Conservation (phyloP, 352 stramenopile genomes). For the Phytophthora sp. region DNA sequence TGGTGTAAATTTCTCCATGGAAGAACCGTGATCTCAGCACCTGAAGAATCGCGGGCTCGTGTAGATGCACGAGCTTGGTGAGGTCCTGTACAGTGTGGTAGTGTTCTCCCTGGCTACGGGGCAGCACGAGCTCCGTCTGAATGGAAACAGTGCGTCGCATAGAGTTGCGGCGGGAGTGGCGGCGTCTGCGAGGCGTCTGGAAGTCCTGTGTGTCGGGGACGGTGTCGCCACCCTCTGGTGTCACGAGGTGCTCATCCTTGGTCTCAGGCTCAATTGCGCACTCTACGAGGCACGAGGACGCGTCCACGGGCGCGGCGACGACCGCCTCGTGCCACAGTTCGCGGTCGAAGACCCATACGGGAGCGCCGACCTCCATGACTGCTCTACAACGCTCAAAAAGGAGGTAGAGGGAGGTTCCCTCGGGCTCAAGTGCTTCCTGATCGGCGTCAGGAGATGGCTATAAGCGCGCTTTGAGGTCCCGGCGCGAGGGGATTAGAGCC, state of each 20-base stretch:
- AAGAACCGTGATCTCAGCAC: constrained; percentile 84
- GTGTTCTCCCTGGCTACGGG: constrained; percentile 58
- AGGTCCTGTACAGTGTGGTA: constrained; percentile 87
- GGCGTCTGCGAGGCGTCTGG: constrained; percentile 46
- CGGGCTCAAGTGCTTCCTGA: constrained; percentile 5
- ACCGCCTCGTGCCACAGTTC: constrained; percentile 79
- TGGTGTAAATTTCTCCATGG: constrained; percentile 90
- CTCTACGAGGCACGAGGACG: constrained; percentile 48
- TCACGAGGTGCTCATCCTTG: constrained; percentile 42
- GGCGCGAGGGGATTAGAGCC: constrained; percentile 23
- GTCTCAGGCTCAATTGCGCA: constrained; percentile 61
- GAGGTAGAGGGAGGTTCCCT: background rate
- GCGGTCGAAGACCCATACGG: constrained; percentile 80
- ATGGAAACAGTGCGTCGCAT: constrained; percentile 45
- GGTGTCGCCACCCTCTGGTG: constrained; percentile 32
- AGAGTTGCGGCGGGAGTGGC: constrained; percentile 57
- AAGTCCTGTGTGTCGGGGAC: constrained; percentile 44
- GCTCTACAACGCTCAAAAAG: constrained; percentile 10
- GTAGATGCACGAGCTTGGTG: constrained; percentile 90
- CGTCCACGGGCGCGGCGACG: constrained; percentile 52
- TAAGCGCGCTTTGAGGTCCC: constrained; percentile 15
- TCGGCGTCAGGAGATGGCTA: constrained; percentile 18
- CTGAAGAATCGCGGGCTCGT: constrained; percentile 92
- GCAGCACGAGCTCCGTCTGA: constrained; percentile 53
- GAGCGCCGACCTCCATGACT: constrained; percentile 71